These are phyloP conservation scores for Debaryomyces robertsiae DNA, from an alignment of 1,139 yeast species.

Conservation along the genomic window DNA sequence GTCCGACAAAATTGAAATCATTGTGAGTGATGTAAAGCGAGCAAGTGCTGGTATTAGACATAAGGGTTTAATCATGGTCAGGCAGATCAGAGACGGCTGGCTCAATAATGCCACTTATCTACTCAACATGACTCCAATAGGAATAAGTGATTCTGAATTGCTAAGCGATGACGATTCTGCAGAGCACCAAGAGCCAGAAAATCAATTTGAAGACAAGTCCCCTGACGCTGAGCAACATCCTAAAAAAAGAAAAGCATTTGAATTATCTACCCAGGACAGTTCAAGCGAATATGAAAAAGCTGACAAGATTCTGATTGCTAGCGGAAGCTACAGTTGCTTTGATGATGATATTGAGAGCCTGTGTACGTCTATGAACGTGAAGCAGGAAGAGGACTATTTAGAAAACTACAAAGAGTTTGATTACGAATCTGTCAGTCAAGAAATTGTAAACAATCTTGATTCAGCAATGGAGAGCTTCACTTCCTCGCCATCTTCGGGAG, in stretches of 20 bases:
- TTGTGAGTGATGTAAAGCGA: conserved; percentile 20
- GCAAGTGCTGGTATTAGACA: conserved; percentile 13
- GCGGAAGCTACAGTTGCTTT: not conserved
- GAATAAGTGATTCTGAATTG: not conserved
- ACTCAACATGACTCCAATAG: conserved; percentile 12
- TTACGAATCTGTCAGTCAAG: conserved; percentile 11
- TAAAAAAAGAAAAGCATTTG: not conserved
- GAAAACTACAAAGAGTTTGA: conserved; percentile 6
- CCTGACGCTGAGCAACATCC: not conserved
- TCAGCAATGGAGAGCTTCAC: conserved; percentile 8
- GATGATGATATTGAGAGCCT: not conserved
- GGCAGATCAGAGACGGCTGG: conserved; percentile 16
- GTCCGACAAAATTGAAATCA: conserved; percentile 12
- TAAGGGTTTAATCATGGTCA: conserved; percentile 21
- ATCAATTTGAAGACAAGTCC: not conserved
- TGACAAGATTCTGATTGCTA: not conserved
- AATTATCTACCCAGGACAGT: not conserved
- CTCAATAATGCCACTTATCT: conserved; percentile 16
- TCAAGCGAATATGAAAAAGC: not conserved
- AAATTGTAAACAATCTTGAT: conserved; percentile 9
- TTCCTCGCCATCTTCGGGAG: conserved; percentile 9
- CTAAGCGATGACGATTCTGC: not conserved
- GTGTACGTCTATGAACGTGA: conserved; percentile 2
- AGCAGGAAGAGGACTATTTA: conserved; percentile 7
- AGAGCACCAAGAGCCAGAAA: not conserved